Evolutionary conservation across 768 basidiomycete genomes (phyloP), one percentile per base, ranked within the genome.

Genomic region (Pleurotus ostreatus): DNA sequence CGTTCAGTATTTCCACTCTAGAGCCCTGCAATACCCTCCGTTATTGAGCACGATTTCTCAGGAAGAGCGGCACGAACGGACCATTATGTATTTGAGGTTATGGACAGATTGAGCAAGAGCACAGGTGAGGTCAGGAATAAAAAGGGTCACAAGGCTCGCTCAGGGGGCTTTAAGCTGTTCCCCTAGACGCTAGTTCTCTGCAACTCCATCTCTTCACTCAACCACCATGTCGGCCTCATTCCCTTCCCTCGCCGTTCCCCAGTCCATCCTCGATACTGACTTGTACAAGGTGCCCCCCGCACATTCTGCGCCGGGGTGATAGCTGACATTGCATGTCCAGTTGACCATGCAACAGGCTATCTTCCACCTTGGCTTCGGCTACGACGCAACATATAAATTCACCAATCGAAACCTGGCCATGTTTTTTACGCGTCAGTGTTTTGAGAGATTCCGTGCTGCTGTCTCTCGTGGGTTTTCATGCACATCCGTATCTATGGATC

Each of bases 341-440:
- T 76, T 97, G 46, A 91, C 94, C 0, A 98, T 97, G 96, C 96
- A 98, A 73, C 90, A 95, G 71, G 94, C 93, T 0, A 85, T 98
- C 20, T 63, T 86, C 56, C 78, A 81, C 18, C 84, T 87, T 59
- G 95, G 94, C 65, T 88, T 87, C n/a, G 72, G 83, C 44, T 78
- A 82, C 1, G 65, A 76, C n/a, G 85, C 84, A 5, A 80, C 80
- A 2, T 93, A 95, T 68, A 80, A 79, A 39, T 95, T 96, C 70
- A 92, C 85, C 1, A 89, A 94, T 67, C 85, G 94, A 57, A 81
- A 83, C 62, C 74, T 77, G 39, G 71, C 77, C 44, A 80, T 82
- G 55, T 71, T 77, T 15, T 96, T 95, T 72, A 83, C 85, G 45
- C 75, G 78, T 37, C 71, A 79, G 61, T 86, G 85, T 58, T 78